Base-by-base conservation (phyloP, 2,329 filamentous ascomycete genomes). In the Xylariaceae sp. region DNA sequence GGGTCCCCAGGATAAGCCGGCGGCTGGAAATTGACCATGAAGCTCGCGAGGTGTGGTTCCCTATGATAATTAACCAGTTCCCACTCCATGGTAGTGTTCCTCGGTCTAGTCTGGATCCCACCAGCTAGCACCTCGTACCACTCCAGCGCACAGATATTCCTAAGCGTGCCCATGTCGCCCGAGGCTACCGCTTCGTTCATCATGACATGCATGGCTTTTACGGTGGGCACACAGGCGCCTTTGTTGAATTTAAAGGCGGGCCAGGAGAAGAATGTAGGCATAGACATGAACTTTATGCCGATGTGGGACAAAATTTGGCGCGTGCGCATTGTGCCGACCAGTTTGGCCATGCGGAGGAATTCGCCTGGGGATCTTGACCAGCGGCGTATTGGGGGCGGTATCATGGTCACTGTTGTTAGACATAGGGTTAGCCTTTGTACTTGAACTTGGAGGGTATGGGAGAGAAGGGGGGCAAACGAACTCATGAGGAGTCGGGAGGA, bases 121-220 rank as follows among this genome's bases (percentile, higher is more conserved):
- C 71, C 66, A n/a, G 69, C 63, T 56, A 89, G 77, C 45, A 74
- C 74, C 42, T 73, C 66, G 57, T 72, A 73, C 42, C 88, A 74
- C 19, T 76, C 74, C 31, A 73, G 68, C 18, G 77, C 69, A 71
- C 85, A 88, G 43, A 87, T 68, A 28, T 69, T 67, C 42, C 74
- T 69, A 22, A 88, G 70, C 5, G 75, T 70, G 2, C 63, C 58
- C 58, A 73, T 70, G 70, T 87, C 80, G 53, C 81, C 83, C 2
- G 70, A 69, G 6, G 86, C 86, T 45, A 87, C 78, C 5, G 80
- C 80, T 52, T 77, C 75, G 60, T 83, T 82, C 75, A 89, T 81
- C 58, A 80, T 71, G 47, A 73, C 71, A 67, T 89, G 84, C 62
- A 88, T 71, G 17, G 73, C 75, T 60, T 80, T 77, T 31, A 84